Evolutionary conservation across 257 asterid species (phyloP).

Genomic region (Nicotiana undulata): DNA sequence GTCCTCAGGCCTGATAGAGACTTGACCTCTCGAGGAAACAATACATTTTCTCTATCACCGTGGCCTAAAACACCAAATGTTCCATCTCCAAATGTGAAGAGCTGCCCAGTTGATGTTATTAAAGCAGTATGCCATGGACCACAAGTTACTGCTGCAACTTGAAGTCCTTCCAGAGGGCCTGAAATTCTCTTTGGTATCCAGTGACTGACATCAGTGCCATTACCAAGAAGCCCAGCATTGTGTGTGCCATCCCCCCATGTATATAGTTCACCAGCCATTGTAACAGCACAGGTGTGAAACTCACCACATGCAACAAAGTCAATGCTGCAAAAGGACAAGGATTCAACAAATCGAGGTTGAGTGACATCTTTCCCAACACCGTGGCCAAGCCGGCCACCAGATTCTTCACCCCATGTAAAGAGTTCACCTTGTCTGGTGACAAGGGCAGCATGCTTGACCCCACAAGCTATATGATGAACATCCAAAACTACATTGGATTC

Average conservation of each 20-base stretch:
- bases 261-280: constrained; percentile 74
- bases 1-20: constrained; percentile 81
- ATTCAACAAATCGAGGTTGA: constrained; percentile 68
- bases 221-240: constrained; percentile 85
- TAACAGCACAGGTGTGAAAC: constrained; percentile 83
- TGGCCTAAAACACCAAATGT: constrained; percentile 93
- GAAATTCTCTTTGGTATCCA: constrained; percentile 93
- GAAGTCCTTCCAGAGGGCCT: constrained; percentile 90
- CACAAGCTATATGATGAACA: constrained; percentile 83
- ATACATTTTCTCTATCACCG: constrained; percentile 58
- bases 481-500: constrained; percentile 76
- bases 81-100: constrained; percentile 87
- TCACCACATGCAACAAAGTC: constrained; percentile 91
- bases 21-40: constrained; percentile 71
- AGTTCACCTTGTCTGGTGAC: constrained; percentile 90
- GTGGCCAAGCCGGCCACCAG: constrained; percentile 97
- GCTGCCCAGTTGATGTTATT: constrained; percentile 67
- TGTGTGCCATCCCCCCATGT: constrained; percentile 98
- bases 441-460: constrained; percentile 77
- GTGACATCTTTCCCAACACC: constrained; percentile 66
- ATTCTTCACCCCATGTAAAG: constrained; percentile 96
- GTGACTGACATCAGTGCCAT: constrained; percentile 70
- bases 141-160: constrained; percentile 61
- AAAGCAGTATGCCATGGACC: constrained; percentile 97
- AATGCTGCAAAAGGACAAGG: constrained; percentile 48